Conservation (phyloP, 2,329 filamentous ascomycete species). For the Metarhizium humberi region DNA sequence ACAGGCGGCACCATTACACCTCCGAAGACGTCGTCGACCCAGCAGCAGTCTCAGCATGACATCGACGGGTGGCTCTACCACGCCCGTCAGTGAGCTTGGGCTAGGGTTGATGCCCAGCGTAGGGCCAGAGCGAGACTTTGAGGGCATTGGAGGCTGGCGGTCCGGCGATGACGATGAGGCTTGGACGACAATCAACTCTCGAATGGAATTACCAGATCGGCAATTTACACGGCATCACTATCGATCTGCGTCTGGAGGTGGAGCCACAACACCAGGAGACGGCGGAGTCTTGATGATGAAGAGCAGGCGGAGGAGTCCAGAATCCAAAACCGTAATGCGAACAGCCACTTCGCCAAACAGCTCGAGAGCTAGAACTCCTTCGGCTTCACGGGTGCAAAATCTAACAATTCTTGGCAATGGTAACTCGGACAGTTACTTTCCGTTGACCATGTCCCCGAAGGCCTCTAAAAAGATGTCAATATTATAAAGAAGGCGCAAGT, state of each 20-base stretch:
- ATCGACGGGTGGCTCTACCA: conserved; percentile 22
- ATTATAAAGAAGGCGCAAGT: neutral
- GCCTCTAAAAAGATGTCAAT: conserved; percentile 16
- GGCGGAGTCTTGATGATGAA: conserved; percentile 35
- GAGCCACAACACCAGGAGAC: conserved; percentile 29
- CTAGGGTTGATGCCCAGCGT: conserved; percentile 36
- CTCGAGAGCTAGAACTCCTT: conserved; percentile 39
- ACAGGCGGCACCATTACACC: conserved; percentile 8
- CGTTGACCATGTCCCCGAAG: conserved; percentile 23
- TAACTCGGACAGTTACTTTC: conserved; percentile 33
- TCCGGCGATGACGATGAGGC: conserved; percentile 34
- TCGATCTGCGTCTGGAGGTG: conserved; percentile 30
- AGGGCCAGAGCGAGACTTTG: conserved; percentile 46
- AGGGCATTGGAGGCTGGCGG: conserved; percentile 51
- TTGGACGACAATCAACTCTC: conserved; percentile 44
- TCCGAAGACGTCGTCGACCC: conserved; percentile 23
- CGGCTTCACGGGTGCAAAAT: conserved; percentile 25
- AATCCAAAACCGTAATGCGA: conserved; percentile 13
- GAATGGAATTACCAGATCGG: conserved; percentile 39
- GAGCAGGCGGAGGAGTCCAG: conserved; percentile 25
- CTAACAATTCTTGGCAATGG: conserved; percentile 13
- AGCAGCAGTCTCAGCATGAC: conserved; percentile 22
- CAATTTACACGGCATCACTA: conserved; percentile 29
- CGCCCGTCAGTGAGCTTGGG: conserved; percentile 24
- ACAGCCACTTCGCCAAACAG: conserved; percentile 32